phyloP scores from a whole-genome alignment of 108 stramenopile species.

The Cylindrotheca closterium region DNA sequence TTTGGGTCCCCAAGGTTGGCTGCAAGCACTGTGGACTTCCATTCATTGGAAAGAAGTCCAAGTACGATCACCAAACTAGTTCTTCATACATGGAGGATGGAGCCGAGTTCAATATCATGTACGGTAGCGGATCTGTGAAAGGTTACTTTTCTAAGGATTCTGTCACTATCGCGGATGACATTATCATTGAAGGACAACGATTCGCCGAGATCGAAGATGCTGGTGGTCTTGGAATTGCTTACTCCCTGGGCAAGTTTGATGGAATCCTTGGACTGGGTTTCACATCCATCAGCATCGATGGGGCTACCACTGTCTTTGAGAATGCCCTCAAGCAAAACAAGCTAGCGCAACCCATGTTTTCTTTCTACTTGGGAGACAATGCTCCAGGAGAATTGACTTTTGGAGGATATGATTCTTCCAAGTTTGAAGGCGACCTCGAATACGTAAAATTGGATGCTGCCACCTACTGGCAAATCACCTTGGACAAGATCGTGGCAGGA shows the following conservation, averaged over 20 bases:
- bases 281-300: slow-evolving; percentile 83
- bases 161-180: slow-evolving; percentile 74
- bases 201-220: slow-evolving; percentile 93
- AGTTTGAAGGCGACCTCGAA: slow-evolving; percentile 74
- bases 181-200: slow-evolving; percentile 61
- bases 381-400: slow-evolving; percentile 92
- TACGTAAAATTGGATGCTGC: slow-evolving; percentile 77
- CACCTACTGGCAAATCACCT: slow-evolving; percentile 91
- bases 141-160: slow-evolving; percentile 74
- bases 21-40: slow-evolving; percentile 70
- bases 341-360: slow-evolving; percentile 84
- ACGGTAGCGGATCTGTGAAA: slow-evolving; percentile 80
- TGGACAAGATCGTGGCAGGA: slow-evolving; percentile 71
- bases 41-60: slow-evolving; percentile 59
- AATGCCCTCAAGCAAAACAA: slow-evolving; percentile 85
- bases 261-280: slow-evolving; percentile 98
- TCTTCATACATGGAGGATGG: slow-evolving; percentile 56
- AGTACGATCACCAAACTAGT: slow-evolving; percentile 59
- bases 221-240: slow-evolving; percentile 96
- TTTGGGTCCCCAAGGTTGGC: slow-evolving; percentile 94
- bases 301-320: slow-evolving; percentile 90
- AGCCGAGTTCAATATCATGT: slow-evolving; percentile 87
- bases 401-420: slow-evolving; percentile 87
- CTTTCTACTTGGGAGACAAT: slow-evolving; percentile 96
- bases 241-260: slow-evolving; percentile 94